Evolutionary conservation across 73 alveolate species (phyloP).

Genomic region (Uronychia binucleata): DNA sequence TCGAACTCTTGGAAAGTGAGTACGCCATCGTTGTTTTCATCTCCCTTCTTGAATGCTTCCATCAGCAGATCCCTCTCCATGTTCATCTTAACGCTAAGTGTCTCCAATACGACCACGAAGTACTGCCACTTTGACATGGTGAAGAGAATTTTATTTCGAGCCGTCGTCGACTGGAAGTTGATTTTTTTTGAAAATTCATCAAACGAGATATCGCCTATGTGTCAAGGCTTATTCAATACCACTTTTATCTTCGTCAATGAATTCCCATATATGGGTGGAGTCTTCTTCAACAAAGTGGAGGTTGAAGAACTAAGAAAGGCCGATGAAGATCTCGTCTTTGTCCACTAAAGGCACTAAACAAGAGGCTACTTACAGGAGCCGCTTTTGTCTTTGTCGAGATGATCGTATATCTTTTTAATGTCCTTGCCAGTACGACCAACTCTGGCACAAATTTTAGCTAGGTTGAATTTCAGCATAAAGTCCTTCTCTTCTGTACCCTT

Average conservation of each 20-base stretch:
- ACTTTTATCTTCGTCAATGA: constrained; percentile 26
- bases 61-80: neutral
- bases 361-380: constrained; percentile 18
- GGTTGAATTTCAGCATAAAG: neutral
- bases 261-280: constrained; percentile 4
- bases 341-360: no score
- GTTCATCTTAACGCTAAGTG: neutral
- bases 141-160: neutral
- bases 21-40: neutral
- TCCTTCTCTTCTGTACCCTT: neutral
- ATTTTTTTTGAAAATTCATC: constrained; percentile 25
- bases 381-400: constrained; percentile 59
- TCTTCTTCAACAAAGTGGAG: constrained; percentile 11
- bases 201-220: neutral
- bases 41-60: neutral
- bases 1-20: neutral
- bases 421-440: constrained; percentile 51
- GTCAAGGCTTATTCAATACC: neutral
- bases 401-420: constrained; percentile 33
- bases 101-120: neutral
- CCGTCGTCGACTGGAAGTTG: neutral
- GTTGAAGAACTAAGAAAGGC: neutral
- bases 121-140: neutral
- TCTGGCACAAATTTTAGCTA: constrained; percentile 27
- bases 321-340: constrained; percentile 7